Evolutionary conservation across 2,329 filamentous ascomycete species (phyloP).

Genomic region (Sarocladium kiliense): DNA sequence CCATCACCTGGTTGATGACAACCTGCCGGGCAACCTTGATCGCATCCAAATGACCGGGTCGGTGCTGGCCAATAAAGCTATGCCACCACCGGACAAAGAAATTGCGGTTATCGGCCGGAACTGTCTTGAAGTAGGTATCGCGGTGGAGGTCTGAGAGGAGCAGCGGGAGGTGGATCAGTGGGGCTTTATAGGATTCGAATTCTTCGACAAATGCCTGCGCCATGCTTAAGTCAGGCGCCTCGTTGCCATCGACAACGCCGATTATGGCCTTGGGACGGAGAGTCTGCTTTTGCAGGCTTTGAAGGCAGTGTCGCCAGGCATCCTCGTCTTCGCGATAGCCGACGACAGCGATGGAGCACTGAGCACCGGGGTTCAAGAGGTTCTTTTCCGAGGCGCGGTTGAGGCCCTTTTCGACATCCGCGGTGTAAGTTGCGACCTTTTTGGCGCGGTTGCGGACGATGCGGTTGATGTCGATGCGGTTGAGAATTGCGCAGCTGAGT

Average conservation of each 20-base stretch:
- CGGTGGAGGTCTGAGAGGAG: conserved; percentile 13
- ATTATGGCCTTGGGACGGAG: conserved; percentile 12
- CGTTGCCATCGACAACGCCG: conserved; percentile 14
- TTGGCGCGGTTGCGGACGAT: conserved; percentile 10
- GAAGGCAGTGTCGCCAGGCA: conserved; percentile 13
- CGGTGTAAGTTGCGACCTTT: conserved; percentile 6
- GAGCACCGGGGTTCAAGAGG: conserved; percentile 11
- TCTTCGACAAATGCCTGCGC: conserved; percentile 12
- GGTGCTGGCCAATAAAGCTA: conserved; percentile 10
- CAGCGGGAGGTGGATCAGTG: conserved; percentile 13
- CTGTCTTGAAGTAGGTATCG: conserved; percentile 11
- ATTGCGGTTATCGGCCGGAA: conserved; percentile 11
- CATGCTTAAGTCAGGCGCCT: conserved; percentile 13
- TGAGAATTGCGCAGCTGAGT: conserved; percentile 13
- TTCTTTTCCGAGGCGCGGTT: neutral
- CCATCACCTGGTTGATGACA: conserved; percentile 11
- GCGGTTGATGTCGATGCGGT: conserved; percentile 12
- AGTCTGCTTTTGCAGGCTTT: conserved; percentile 12
- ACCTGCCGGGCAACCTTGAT: conserved; percentile 6
- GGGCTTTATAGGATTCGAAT: conserved; percentile 11
- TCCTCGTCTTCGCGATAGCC: conserved; percentile 14
- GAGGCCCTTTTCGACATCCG: conserved; percentile 9
- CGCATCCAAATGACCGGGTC: conserved; percentile 11
- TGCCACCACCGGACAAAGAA: conserved; percentile 13
- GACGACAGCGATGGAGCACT: conserved; percentile 13